Base-by-base conservation (phyloP, 2,329 filamentous ascomycete species). In the Westerdykella ornata region DNA sequence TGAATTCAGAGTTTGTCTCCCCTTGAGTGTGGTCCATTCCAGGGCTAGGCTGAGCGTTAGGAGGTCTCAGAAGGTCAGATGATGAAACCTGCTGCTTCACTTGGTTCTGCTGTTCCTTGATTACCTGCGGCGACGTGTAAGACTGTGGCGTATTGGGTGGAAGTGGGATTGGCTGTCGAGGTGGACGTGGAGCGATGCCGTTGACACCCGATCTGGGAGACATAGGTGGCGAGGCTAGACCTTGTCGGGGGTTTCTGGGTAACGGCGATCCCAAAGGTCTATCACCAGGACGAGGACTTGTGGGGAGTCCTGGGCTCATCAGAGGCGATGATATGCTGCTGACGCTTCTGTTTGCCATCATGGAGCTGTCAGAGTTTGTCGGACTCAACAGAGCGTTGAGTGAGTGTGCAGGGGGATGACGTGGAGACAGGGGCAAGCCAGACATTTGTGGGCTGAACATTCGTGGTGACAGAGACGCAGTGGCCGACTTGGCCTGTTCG, bases 141-240 rank as follows among this genome's bases (percentile, higher is more conserved):
- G 78, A 75, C 39, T 82, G 72, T 9, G 83, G 78, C 0, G 84
- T 83, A 44, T 81, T 81, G 16, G 81, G 81, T 14, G 84, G 82
- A 26, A 88, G 68, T 3, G 84, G 84, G 35, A 86, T 82, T 2
- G 84, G 78, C 51, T 86, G 81, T 52, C 84, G 80, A 22, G 84
- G 82, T 36, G 83, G 78, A 52, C 86, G 80, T 5, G 87, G 84
- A 5, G 84, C 85, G 37, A 78, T 63, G 3, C 67, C 72, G 16
- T 62, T 47, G 65, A 68, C 35, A 26, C 37, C 44, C 17, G 76
- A 72, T 38, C 65, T 64, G 11, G 85, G 81, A 22, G 87, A 88
- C 55, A 85, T 69, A 13, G 85, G 81, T 40, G 86, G 80, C 12
- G 84, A 82, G 44, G 72, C 71, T 8, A 81, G 59, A 1, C 75